These are phyloP conservation scores for Cavenderia fasciculata DNA, from an alignment of 78 protist species.

Conservation along the genomic window DNA sequence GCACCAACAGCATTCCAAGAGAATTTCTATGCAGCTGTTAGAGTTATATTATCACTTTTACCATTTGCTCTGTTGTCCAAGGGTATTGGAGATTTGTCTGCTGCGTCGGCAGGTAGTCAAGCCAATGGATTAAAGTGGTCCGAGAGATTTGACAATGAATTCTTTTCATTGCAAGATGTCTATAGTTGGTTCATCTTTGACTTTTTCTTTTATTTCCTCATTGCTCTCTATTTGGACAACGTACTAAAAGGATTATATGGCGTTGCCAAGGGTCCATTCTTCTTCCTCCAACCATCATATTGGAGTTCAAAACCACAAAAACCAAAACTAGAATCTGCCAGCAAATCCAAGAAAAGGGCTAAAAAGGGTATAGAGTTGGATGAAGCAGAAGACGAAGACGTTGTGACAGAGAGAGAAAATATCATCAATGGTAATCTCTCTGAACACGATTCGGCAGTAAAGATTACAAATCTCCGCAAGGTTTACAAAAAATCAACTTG, in stretches of 20 bases:
- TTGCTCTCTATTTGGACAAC: constrained; percentile 77
- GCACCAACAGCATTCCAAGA: neutral
- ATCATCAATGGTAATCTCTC: neutral
- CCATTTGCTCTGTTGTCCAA: constrained; percentile 50
- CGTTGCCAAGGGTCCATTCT: neutral
- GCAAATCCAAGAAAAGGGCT: neutral
- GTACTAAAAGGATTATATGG: constrained; percentile 27
- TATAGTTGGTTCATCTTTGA: constrained; percentile 63
- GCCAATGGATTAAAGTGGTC: constrained; percentile 60
- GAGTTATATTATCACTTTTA: constrained; percentile 30
- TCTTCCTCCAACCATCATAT: constrained; percentile 21
- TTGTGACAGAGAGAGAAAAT: neutral
- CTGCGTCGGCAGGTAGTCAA: neutral
- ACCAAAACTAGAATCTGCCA: neutral
- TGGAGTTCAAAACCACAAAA: constrained; percentile 6
- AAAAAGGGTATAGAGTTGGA: neutral
- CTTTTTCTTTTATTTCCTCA: constrained; percentile 35
- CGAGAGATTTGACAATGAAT: constrained; percentile 8
- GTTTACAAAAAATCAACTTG: neutral
- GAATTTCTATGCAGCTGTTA: neutral
- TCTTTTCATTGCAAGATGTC: constrained; percentile 12
- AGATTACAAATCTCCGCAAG: constrained; percentile 9
- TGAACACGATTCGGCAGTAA: constrained; percentile 8
- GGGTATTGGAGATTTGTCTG: constrained; percentile 59
- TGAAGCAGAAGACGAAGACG: constrained; percentile 27